Percentiles rank a stretch among this genome's conserved stretches.
These are phyloP conservation scores for Ajuga chamaepitys DNA, from an alignment of 257 asterid species.

Conservation along the genomic window DNA sequence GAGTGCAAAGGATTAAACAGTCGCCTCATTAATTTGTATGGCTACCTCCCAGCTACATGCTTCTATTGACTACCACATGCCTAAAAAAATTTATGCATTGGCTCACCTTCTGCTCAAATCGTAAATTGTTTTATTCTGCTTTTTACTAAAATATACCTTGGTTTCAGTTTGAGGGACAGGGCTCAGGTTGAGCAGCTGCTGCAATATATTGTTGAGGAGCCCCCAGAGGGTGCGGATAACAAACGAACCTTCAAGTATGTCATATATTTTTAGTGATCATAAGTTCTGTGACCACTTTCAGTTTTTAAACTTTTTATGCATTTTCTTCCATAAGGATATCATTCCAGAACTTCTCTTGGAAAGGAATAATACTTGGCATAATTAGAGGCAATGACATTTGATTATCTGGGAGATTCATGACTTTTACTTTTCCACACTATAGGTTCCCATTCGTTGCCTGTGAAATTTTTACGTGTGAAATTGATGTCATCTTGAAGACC, in stretches of 20 bases:
- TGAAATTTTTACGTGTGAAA: conserved; percentile 95
- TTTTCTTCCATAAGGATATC: not conserved
- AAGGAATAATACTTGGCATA: not conserved
- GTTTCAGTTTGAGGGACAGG: conserved; percentile 82
- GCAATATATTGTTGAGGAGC: conserved; percentile 73
- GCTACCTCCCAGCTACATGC: conserved; percentile 6
- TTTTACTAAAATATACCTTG: conserved; percentile 10
- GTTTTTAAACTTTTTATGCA: not conserved
- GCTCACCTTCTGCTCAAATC: conserved; percentile 1
- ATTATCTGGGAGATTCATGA: conserved; percentile 6
- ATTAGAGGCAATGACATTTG: not conserved
- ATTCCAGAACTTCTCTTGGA: not conserved
- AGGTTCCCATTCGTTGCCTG: conserved; percentile 97
- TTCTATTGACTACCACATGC: not conserved
- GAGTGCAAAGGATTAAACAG: conserved; percentile 97
- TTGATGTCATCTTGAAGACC: conserved; percentile 93
- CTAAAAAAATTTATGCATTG: not conserved
- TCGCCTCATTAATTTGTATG: conserved; percentile 93
- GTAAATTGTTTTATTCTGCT: not conserved
- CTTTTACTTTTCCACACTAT: conserved; percentile 13
- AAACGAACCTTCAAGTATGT: conserved; percentile 80
- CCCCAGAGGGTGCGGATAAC: conserved; percentile 79
- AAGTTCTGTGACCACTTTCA: not conserved
- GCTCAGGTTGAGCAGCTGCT: conserved; percentile 86
- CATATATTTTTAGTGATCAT: conserved; percentile 4